Percentiles rank a stretch among this genome's conserved stretches.
phyloP scores from a whole-genome alignment of 768 basidiomycete genomes.

The Crucibulum laeve region DNA sequence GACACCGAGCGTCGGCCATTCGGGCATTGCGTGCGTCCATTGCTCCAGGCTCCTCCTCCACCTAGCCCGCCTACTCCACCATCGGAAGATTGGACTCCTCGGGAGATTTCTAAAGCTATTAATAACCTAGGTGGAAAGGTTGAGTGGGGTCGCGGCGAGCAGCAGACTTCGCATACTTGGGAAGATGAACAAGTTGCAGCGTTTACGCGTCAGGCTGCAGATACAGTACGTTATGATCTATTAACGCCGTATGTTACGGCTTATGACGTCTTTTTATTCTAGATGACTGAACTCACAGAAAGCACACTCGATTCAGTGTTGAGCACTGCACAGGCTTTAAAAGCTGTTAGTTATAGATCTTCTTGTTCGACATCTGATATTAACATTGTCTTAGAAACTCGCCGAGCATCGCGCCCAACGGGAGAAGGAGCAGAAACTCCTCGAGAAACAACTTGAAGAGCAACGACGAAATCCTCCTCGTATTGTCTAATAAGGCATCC shows the following conservation, averaged over 20 bases:
- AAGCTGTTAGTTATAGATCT: slow-evolving; percentile 40
- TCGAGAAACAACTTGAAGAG: slow-evolving; percentile 22
- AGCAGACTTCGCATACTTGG: slow-evolving; percentile 10
- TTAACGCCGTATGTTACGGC: neutral
- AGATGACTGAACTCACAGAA: slow-evolving; percentile 68
- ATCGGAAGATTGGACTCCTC: slow-evolving; percentile 8
- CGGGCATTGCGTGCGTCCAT: slow-evolving; percentile 26
- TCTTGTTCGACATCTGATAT: slow-evolving; percentile 16
- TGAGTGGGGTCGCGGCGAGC: neutral
- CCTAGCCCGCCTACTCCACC: slow-evolving; percentile 6
- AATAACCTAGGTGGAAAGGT: slow-evolving; percentile 14
- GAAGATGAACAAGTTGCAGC: slow-evolving; percentile 43
- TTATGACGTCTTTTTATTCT: slow-evolving; percentile 2
- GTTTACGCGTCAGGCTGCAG: slow-evolving; percentile 44
- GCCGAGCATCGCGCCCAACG: slow-evolving; percentile 49
- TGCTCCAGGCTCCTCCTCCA: slow-evolving; percentile 10
- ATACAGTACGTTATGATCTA: slow-evolving; percentile 32
- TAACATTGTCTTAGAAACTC: slow-evolving; percentile 36
- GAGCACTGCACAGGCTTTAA: slow-evolving; percentile 51
- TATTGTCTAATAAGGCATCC: slow-evolving; percentile 16
- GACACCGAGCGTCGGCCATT: slow-evolving; percentile 26
- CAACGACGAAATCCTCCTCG: slow-evolving; percentile 23
- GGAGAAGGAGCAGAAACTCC: slow-evolving; percentile 31
- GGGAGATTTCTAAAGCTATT: slow-evolving; percentile 18
- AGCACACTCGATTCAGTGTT: slow-evolving; percentile 61